Evolutionary conservation across 2,329 filamentous ascomycete genomes (phyloP), one percentile per base, ranked within the genome.

Genomic region (Diaporthe humulicola): DNA sequence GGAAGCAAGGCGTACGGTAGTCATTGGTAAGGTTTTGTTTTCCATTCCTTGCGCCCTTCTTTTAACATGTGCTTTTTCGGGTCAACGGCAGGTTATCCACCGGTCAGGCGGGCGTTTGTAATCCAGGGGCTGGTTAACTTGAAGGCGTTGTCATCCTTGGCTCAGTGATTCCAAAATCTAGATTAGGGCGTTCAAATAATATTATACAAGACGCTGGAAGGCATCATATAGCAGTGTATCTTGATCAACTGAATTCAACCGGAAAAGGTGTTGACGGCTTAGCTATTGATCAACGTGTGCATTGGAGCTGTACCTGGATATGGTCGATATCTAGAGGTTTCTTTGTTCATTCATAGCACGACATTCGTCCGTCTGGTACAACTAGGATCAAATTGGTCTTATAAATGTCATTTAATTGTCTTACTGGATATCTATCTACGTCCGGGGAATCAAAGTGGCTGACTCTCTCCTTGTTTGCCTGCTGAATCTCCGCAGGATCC

Each of bases 1-100:
- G 45, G 33, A 38, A 67, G 64, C 64, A 52, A 67, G 64, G 64
- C 64, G 64, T 38, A 38, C 33, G 64, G 64, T 12, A 25, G 30
- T 19, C 10, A 28, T 52, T 38, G 45, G 61, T 38, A 38, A 67
- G 61, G 61, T 7, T 30, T 66, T 14, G 2, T 42, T 42, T 22
- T 45, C 48, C 2, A 10, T 36, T 7, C 8, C 2, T 2, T 48
- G 33, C n/a, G 8, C 14, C 22, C 42, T 36, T 28, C 10, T 10
- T 19, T 38, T 19, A 38, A 22, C 45, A 8, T 38, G 2, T 50
- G 36, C 22, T 28, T 28, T 28, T 25, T 38, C 14, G 25, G 33
- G 19, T 15, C 10, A 25, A 25, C n/a, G 36, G 33, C 2, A 4
- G 56, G 33, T 19, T 38, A 7, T 58, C 7, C 22, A 38, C 38